Conservation (phyloP, 192 early-diverging fungal genomes). For the Podila horticola region DNA sequence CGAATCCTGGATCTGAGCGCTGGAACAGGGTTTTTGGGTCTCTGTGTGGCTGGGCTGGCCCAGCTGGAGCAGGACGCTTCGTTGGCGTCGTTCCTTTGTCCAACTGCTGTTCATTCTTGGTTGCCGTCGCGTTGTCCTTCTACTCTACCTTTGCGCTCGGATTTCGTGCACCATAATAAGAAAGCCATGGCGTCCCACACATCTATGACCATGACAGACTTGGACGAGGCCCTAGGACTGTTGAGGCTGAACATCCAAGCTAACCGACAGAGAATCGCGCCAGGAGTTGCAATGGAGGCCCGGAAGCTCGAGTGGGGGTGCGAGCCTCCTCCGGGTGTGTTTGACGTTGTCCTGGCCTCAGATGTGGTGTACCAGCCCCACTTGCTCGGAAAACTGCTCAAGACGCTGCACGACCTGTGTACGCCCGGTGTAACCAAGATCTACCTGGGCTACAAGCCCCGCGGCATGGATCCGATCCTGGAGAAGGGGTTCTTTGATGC, state of each 20-base stretch:
- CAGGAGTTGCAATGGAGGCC: constrained; percentile 2
- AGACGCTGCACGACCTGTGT: constrained; percentile 52
- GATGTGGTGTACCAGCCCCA: constrained; percentile 60
- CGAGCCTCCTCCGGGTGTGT: background rate
- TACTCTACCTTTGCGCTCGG: background rate
- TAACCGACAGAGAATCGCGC: constrained; percentile 26
- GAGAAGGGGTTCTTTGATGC: constrained; percentile 50
- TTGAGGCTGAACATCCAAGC: constrained; percentile 49
- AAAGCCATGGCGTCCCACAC: background rate
- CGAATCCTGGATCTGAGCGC: constrained; percentile 61
- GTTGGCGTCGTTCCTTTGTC: background rate
- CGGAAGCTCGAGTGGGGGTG: constrained; percentile 36
- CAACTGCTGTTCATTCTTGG: no score
- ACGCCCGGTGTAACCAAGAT: constrained; percentile 29
- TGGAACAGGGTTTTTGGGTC: constrained; percentile 58
- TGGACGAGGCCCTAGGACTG: constrained; percentile 53
- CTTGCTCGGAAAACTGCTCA: constrained; percentile 38
- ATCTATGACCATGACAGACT: constrained; percentile 51
- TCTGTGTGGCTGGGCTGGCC: constrained; percentile 49
- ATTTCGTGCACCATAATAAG: background rate
- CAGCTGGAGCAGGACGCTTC: constrained; percentile 16
- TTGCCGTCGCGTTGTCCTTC: background rate
- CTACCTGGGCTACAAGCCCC: constrained; percentile 59
- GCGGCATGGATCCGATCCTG: constrained; percentile 29
- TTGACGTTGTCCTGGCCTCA: constrained; percentile 59